Evolutionary conservation across 345 rosid genomes (phyloP).

Genomic region (Melastoma malabathricum): DNA sequence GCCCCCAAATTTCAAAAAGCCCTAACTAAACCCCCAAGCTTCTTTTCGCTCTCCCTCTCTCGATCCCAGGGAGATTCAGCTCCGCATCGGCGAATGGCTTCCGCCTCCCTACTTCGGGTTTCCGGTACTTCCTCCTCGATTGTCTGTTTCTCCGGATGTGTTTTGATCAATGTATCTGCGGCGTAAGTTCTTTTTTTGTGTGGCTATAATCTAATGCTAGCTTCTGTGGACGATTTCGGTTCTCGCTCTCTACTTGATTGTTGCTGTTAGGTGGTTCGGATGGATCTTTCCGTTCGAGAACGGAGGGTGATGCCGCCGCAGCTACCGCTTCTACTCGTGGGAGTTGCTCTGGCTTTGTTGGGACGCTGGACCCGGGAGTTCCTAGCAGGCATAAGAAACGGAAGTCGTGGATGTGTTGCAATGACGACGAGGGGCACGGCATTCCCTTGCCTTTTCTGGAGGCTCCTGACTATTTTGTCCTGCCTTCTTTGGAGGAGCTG

Average conservation of each 20-base stretch:
- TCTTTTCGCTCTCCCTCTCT: too few relatives aligned
- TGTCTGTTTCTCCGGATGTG: background rate
- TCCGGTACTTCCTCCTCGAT: constrained; percentile 12
- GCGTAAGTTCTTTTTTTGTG: too few relatives aligned
- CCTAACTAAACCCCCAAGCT: too few relatives aligned
- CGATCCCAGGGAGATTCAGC: background rate
- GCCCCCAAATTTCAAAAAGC: too few relatives aligned
- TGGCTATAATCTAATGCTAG: too few relatives aligned
- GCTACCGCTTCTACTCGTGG: constrained; percentile 8
- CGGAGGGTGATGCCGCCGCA: background rate
- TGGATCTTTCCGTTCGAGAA: background rate
- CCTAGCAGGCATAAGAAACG: constrained; percentile 32
- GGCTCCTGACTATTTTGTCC: constrained; percentile 45
- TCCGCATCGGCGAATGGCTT: constrained; percentile 9
- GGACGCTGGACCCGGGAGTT: constrained; percentile 5
- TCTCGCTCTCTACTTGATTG: background rate
- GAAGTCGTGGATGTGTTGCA: constrained; percentile 5
- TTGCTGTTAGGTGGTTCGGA: constrained; percentile 4
- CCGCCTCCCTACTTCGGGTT: constrained; percentile 15
- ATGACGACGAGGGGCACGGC: background rate
- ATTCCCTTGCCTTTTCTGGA: constrained; percentile 39
- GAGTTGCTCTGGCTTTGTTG: constrained; percentile 7
- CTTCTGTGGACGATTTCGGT: background rate
- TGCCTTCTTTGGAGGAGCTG: constrained; percentile 53
- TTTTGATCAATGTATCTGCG: too few relatives aligned